These are phyloP conservation scores for Nyssa sinensis DNA, from an alignment of 148 eudicot species.

Conservation along the genomic window DNA sequence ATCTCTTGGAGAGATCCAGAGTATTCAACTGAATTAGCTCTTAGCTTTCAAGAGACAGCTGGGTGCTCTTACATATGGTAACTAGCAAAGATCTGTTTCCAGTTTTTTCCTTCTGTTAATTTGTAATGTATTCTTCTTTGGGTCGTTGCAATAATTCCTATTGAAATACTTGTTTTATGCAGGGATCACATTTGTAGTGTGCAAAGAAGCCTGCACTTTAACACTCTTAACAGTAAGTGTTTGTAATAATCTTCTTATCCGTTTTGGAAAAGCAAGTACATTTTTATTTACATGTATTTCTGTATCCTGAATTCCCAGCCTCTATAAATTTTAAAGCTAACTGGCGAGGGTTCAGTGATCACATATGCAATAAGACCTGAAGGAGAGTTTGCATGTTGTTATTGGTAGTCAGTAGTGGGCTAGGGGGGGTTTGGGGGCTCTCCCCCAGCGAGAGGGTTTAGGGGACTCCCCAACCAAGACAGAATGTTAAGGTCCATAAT, in stretches of 20 bases:
- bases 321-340: neutral
- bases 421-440: too few relatives aligned
- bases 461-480: too few relatives aligned
- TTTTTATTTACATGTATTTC: neutral
- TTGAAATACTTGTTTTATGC: constrained; percentile 24
- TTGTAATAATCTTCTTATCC: neutral
- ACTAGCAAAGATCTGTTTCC: neutral
- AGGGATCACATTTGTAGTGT: constrained; percentile 91
- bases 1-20: constrained; percentile 99
- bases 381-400: too few relatives aligned
- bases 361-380: too few relatives aligned
- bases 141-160: neutral
- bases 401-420: too few relatives aligned
- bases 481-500: too few relatives aligned
- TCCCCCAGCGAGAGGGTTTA: too few relatives aligned
- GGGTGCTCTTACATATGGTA: constrained; percentile 96
- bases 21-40: constrained; percentile 78
- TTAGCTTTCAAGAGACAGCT: constrained; percentile 88
- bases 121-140: neutral
- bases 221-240: constrained; percentile 70
- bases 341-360: too few relatives aligned
- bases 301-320: neutral
- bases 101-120: constrained; percentile 6
- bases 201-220: constrained; percentile 72
- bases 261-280: neutral